Base-by-base conservation (phyloP, 2,329 filamentous ascomycete species). In the Diatrype stigma region DNA sequence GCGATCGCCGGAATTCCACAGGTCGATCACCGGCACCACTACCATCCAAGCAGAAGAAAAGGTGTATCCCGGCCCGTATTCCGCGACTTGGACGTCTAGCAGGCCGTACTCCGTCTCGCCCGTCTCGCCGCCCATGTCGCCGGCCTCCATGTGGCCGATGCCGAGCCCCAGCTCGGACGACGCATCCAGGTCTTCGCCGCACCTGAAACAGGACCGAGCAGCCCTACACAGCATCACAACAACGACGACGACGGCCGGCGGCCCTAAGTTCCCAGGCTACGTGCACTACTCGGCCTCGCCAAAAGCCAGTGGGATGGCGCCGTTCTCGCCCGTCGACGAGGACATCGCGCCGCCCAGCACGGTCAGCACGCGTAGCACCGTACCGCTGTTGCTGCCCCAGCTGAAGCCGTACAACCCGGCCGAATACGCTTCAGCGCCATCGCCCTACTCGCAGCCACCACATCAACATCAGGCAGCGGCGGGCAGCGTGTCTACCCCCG, bases 1-100 rank as follows among this genome's bases (percentile, higher is more conserved):
- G 1, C 62, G 67, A 16, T 71, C 70, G 1, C 70, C 73, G 0
- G 60, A 63, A 35, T 71, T 72, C 59, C 70, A 70, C 58, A 60
- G 57, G 5, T 37, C 34, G 14, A 37, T 37, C 34, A 57, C 54
- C 40, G 40, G 53, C 14, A 52, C 56, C 6, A 51, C 55, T 14
- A 30, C 48, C 1, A 50, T 60, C 3, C 60, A 64, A 4, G 64
- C 65, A 26, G 66, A 67, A 14, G 66, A 69, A 37, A 66, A 65
- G 44, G 44, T 30, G 44, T 30, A 30, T 30, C 26, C 34, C 2
- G 46, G 50, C 3, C 54, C 56, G n/a, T 45, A 55, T 21, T 38
- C 52, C 23, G 54, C 62, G 4, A 51, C 60, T 2, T n/a, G n/a
- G n/a, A n/a, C n/a, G n/a, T n/a, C n/a, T n/a, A n/a, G n/a, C n/a